Percentiles rank a stretch among this genome's conserved stretches.
Conservation (phyloP, 208 protist species). For the Chromosphaera perkinsii region DNA sequence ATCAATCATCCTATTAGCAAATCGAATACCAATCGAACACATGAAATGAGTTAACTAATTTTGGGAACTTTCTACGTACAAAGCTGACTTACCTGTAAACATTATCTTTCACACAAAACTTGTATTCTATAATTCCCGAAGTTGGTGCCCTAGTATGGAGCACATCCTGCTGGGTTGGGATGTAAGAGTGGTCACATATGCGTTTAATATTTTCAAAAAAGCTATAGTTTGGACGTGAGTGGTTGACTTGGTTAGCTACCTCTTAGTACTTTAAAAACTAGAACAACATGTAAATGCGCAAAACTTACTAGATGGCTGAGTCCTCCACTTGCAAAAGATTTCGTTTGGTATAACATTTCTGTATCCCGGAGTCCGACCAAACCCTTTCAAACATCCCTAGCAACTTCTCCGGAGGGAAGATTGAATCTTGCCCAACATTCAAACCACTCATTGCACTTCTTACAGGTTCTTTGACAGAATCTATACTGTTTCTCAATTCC, state of each 20-base stretch:
- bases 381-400: slow-evolving; percentile 18
- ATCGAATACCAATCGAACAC: background rate
- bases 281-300: slow-evolving; percentile 11
- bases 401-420: slow-evolving; percentile 6
- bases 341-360: slow-evolving; percentile 39
- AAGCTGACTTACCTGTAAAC: slow-evolving; percentile 5
- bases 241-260: background rate
- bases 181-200: slow-evolving; percentile 47
- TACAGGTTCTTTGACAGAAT: background rate
- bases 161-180: slow-evolving; percentile 67
- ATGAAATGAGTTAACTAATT: background rate
- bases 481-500: background rate
- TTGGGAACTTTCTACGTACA: background rate
- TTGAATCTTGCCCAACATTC: background rate
- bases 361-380: slow-evolving; percentile 53
- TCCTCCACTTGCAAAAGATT: slow-evolving; percentile 61
- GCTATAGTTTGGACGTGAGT: slow-evolving; percentile 36
- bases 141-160: slow-evolving; percentile 61
- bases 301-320: slow-evolving; percentile 58
- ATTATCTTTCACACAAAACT: slow-evolving; percentile 38
- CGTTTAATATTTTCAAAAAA: slow-evolving; percentile 61
- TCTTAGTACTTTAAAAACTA: background rate
- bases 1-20: slow-evolving; percentile 60
- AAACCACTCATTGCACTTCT: background rate
- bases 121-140: slow-evolving; percentile 61